phyloP scores from a whole-genome alignment of 345 rosid species.

The Odontarrhena argentea region DNA sequence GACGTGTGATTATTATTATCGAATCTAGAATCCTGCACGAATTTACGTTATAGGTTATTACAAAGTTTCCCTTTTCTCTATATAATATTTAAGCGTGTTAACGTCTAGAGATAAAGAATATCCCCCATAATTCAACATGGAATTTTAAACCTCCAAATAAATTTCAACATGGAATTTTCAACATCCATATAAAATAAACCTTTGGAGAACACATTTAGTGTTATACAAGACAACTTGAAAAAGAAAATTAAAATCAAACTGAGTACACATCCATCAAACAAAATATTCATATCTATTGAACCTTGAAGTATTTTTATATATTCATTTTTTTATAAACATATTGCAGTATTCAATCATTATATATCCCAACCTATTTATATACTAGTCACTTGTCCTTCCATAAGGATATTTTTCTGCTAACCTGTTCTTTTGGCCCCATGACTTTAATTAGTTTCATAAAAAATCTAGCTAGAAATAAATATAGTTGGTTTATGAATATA shows the following conservation, averaged over 20 bases:
- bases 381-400: slow-evolving; percentile 8
- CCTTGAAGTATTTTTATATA: slow-evolving; percentile 3
- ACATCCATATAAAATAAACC: background rate
- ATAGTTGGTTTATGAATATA: background rate
- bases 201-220: background rate
- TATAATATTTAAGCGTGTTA: background rate
- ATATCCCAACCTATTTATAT: background rate
- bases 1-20: slow-evolving; percentile 25
- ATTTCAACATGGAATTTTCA: slow-evolving; percentile 10
- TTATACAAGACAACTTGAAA: background rate
- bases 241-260: slow-evolving; percentile 1
- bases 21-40: slow-evolving; percentile 24
- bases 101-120: slow-evolving; percentile 14
- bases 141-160: slow-evolving; percentile 6
- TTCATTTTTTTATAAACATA: background rate
- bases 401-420: slow-evolving; percentile 1
- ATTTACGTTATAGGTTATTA: slow-evolving; percentile 29
- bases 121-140: slow-evolving; percentile 26
- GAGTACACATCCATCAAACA: background rate
- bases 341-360: background rate
- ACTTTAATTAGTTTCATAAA: background rate
- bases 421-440: background rate
- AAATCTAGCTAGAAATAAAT: background rate
- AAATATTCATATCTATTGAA: background rate
- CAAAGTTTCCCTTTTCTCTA: slow-evolving; percentile 21